Base-by-base conservation (phyloP, 2,329 filamentous ascomycete genomes). In the Sclerotinia spermophila region DNA sequence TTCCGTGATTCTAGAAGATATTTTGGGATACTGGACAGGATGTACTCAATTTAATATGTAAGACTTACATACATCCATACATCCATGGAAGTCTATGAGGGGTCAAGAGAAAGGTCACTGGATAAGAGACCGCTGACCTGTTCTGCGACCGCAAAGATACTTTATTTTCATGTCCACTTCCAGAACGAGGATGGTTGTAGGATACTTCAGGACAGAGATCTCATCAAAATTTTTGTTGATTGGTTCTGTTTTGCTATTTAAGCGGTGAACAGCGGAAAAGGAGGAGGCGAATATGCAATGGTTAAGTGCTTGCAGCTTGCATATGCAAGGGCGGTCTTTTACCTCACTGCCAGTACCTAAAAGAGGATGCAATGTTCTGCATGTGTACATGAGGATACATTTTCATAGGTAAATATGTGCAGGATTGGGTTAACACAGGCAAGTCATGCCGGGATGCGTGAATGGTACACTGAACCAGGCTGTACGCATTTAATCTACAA, bases 271-370 rank as follows among this genome's bases (percentile, higher is more conserved):
- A 48, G 35, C 19, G 33, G 24, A 38, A 61, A 42, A 65, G 58
- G 58, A 69, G 45, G 59, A 69, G 67, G 67, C 58, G 58, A 65
- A 69, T 56, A 69, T 69, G 60, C 68, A 69, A 48, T 69, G 68
- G 60, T 48, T 48, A 66, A 66, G 68, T 69, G 48, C 60, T 40
- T 69, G 68, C 68, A 69, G 48, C n/a, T 66, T 40, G 56, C 53
- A 56, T 45, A 69, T 69, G 68, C 68, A 69, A 69, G 60, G 68
- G 56, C 45, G n/a, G 24, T 45, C 40, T 35, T 60, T 45, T 42
- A 13, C 17, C 24, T 58, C n/a, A 53, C 4, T 45, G 53, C 48
- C 35, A 58, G 66, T 38, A 30, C 67, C 56, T 62, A 45, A 51
- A 45, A 33, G 58, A 58, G 21, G 51, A 48, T 17, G 66, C 66